phyloP scores from a whole-genome alignment of 2,329 filamentous ascomycete genomes.

The Penicillium rolfsii region DNA sequence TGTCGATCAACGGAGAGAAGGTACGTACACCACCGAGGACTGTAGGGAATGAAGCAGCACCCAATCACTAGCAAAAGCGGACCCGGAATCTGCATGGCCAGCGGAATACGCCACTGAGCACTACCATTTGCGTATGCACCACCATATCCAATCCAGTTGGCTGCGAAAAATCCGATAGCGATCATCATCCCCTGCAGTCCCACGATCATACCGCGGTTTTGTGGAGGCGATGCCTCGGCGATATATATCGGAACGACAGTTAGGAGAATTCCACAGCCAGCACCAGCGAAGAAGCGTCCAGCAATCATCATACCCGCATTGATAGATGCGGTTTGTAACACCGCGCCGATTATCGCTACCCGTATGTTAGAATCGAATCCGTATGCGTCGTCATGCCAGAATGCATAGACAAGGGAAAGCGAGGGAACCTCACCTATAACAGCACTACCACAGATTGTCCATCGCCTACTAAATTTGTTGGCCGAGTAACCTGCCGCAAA shows the following conservation, averaged over 20 bases:
- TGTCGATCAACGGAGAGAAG: not conserved
- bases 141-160: constrained; percentile 48
- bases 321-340: constrained; percentile 22
- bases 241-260: constrained; percentile 31
- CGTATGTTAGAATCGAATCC: not conserved
- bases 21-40: constrained; percentile 21
- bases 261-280: constrained; percentile 24
- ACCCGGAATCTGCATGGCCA: constrained; percentile 25
- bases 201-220: constrained; percentile 34
- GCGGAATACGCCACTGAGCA: constrained; percentile 24
- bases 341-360: not conserved
- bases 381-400: not conserved
- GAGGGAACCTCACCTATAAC: constrained; percentile 23
- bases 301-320: constrained; percentile 28
- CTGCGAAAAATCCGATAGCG: constrained; percentile 43
- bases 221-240: constrained; percentile 33
- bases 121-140: constrained; percentile 21
- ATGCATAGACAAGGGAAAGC: constrained; percentile 5
- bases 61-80: constrained; percentile 18
- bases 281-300: constrained; percentile 27
- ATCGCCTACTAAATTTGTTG: constrained; percentile 42
- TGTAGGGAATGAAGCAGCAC: constrained; percentile 25
- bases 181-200: constrained; percentile 42
- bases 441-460: constrained; percentile 38
- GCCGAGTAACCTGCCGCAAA: constrained; percentile 37